A percentile compares a stretch with the other conserved stretches of the same genome.
phyloP scores from a whole-genome alignment of 805 yeast genomes.

The Lipomyces lipofer region DNA sequence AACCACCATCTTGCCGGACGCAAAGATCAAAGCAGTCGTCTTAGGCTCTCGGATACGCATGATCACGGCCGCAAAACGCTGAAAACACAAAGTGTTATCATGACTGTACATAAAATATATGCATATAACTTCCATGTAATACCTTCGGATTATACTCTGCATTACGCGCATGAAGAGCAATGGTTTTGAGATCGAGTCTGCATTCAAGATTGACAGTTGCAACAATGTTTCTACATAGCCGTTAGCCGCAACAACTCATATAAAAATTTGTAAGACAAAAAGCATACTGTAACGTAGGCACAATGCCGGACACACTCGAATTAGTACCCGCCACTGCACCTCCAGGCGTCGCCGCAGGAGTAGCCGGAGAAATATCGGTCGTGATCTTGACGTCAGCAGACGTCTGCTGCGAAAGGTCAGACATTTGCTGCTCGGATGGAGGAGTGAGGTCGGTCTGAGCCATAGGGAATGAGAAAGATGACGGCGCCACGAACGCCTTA shows the following conservation, averaged over 20 bases:
- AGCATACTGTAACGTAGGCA: slow-evolving; percentile 68
- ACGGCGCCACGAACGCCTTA: slow-evolving; percentile 65
- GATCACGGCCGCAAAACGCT: slow-evolving; percentile 97
- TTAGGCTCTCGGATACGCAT: slow-evolving; percentile 99
- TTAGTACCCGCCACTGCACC: slow-evolving; percentile 40
- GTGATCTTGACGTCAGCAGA: slow-evolving; percentile 30
- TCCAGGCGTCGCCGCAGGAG: slow-evolving; percentile 26
- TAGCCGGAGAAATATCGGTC: slow-evolving; percentile 22
- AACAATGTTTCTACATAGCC: slow-evolving; percentile 76
- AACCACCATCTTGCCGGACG: slow-evolving; percentile 99
- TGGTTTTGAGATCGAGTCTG: slow-evolving; percentile 91
- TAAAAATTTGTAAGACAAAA: no score
- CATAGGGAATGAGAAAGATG: slow-evolving; percentile 64
- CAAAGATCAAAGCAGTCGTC: slow-evolving; percentile 95
- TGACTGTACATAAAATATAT: not conserved
- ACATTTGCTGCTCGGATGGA: slow-evolving; percentile 15
- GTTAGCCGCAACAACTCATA: not conserved
- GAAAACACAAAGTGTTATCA: slow-evolving; percentile 2
- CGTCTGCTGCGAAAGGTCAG: slow-evolving; percentile 23
- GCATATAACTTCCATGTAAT: not conserved
- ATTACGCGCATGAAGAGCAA: slow-evolving; percentile 97
- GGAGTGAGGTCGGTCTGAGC: slow-evolving; percentile 42
- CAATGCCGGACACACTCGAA: slow-evolving; percentile 88
- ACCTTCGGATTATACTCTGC: slow-evolving; percentile 94
- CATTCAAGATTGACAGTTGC: slow-evolving; percentile 98